These are phyloP conservation scores for Phlyctochytrium bullatum DNA, from an alignment of 192 early-diverging fungal species.

Conservation along the genomic window DNA sequence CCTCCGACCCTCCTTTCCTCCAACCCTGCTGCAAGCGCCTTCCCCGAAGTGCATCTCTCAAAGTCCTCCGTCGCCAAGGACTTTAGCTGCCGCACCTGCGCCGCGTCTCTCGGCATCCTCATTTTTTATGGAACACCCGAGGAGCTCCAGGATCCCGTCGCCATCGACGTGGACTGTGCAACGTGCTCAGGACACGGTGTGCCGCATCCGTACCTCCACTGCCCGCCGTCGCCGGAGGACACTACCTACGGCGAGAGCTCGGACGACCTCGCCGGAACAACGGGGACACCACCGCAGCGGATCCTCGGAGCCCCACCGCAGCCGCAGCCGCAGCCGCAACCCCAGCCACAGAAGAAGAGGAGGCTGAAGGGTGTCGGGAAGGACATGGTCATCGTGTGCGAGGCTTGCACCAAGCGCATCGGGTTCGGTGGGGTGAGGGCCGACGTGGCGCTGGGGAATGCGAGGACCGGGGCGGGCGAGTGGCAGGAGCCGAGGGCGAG, in stretches of 20 bases:
- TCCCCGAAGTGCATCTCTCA: neutral
- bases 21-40: too few species aligned
- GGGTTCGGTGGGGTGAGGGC: constrained; percentile 3
- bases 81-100: neutral
- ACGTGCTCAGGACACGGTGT: neutral
- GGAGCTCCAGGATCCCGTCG: neutral
- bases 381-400: neutral
- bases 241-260: neutral
- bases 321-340: too few species aligned
- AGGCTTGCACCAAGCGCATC: neutral
- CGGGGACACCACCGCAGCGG: too few species aligned
- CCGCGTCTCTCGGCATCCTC: neutral
- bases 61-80: neutral
- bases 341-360: neutral
- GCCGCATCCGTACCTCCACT: too few species aligned
- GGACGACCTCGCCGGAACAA: neutral
- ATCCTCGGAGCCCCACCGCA: too few species aligned
- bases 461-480: too few species aligned
- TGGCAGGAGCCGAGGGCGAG: neutral
- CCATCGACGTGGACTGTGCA: neutral
- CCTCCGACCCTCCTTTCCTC: too few species aligned
- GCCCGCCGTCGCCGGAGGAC: neutral
- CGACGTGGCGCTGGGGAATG: too few species aligned
- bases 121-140: neutral
- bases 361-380: neutral